A percentile compares a stretch with the other conserved stretches of the same genome.
Conservation (phyloP, 2,329 filamentous ascomycete genomes). For the Fusarium burgessii region DNA sequence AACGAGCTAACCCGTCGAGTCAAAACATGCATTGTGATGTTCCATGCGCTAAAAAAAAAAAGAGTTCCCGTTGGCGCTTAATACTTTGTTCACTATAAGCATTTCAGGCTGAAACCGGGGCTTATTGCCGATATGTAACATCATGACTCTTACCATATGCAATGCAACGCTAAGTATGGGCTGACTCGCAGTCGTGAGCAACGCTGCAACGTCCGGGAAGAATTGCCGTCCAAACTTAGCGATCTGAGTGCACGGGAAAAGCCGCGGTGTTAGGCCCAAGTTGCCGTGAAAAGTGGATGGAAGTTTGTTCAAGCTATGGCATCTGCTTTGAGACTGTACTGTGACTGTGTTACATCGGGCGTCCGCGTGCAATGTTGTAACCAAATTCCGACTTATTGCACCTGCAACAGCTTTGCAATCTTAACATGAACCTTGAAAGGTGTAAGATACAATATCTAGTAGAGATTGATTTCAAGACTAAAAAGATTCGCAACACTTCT, state of each 20-base stretch:
- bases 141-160: neutral
- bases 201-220: neutral
- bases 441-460: too few species aligned
- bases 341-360: too few species aligned
- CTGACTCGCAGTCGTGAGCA: neutral
- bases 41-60: neutral
- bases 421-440: too few species aligned
- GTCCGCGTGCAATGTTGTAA: too few species aligned
- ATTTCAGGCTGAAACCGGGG: neutral
- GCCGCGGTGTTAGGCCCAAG: neutral
- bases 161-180: neutral
- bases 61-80: neutral
- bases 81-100: neutral
- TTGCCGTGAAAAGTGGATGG: too few species aligned
- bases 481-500: too few species aligned
- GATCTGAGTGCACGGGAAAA: neutral
- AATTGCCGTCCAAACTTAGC: neutral
- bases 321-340: neutral
- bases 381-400: too few species aligned
- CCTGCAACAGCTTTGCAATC: too few species aligned
- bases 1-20: neutral
- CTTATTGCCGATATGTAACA: neutral
- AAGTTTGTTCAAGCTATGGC: neutral
- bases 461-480: too few species aligned
- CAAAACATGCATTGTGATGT: neutral